Evolutionary conservation across 208 protist species (phyloP), one percentile per base, ranked within the genome.

Genomic region (Acanthamoeba quina): DNA sequence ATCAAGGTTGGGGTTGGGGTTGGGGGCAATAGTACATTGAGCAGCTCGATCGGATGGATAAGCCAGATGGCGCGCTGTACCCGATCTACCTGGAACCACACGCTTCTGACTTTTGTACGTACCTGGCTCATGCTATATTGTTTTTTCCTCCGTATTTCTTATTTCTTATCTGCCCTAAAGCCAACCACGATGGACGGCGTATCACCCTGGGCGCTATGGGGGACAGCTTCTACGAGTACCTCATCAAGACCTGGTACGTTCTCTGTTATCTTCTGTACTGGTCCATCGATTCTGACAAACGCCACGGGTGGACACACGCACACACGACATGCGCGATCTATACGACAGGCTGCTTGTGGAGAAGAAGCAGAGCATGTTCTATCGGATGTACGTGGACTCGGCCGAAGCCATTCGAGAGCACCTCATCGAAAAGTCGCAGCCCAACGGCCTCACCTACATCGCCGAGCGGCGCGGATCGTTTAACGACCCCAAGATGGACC

Each of bases 161-260:
- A 31, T 29, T 5, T 31, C 15, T 74, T 74, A 74, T 31, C 37
- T 47, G 3, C 5, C 34, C 31, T 1, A 24, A 0, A 78, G 31
- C 17, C 24, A 1, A n/a, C 68, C 0, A 78, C 5, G 68, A 44
- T 31, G 37, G n/a, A 19, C 7, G n/a, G 17, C 29, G 60, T 0
- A 52, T 97, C 6, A 96, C 97, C 15, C 90, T 97, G 24, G 97
- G 96, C 26, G 95, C 95, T 6, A 64, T 97, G 3, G 95, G 95
- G n/a, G 97, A 98, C 85, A 96, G 94, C 26, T 98, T 96, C 80
- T 98, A 96, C 94, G 97, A 98, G 72, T 98, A 98, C 72, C 66
- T 97, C n/a, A 31, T 98, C 24, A 97, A 97, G 74, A 72, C 94
- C n/a, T 97, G 72, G 74, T 31, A 6, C 15, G 21, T 56, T 13